Evolutionary conservation across 1,284 basidiomycete genomes (phyloP).

Genomic region (Hemileia vastatrix): DNA sequence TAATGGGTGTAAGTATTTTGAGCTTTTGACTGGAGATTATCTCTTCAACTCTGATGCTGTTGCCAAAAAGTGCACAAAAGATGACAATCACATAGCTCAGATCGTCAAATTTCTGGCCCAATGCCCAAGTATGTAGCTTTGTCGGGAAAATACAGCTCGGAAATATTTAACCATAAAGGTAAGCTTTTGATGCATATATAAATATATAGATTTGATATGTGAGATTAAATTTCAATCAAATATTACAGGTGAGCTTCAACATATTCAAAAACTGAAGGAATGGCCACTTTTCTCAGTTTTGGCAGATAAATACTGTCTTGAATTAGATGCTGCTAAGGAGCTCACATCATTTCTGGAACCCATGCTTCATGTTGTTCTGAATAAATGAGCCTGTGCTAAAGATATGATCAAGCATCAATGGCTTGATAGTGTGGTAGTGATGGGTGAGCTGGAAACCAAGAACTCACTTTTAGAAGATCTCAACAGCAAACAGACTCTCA

Average conservation of each 20-base stretch:
- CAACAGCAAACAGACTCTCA: too few relatives aligned
- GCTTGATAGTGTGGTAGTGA: conserved; percentile 52
- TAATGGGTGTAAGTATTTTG: conserved; percentile 68
- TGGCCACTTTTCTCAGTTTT: conserved; percentile 86
- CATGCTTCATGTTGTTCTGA: conserved; percentile 82
- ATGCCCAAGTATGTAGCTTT: conserved; percentile 72
- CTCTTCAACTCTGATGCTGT: conserved; percentile 80
- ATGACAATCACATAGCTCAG: conserved; percentile 98
- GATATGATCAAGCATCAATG: conserved; percentile 80
- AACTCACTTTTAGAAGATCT: too few relatives aligned
- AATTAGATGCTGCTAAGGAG: conserved; percentile 66
- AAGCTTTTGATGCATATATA: too few relatives aligned
- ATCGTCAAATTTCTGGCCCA: conserved; percentile 94
- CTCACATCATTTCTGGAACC: conserved; percentile 76
- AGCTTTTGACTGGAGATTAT: conserved; percentile 74
- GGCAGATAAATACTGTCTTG: conserved; percentile 83
- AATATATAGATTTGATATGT: too few relatives aligned
- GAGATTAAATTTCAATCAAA: too few relatives aligned
- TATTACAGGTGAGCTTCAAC: conserved; percentile 77
- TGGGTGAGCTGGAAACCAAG: conserved; percentile 12
- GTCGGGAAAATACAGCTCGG: conserved; percentile 83
- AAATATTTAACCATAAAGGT: conserved; percentile 96
- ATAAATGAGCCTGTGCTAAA: conserved; percentile 66
- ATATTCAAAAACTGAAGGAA: conserved; percentile 83
- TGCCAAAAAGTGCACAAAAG: conserved; percentile 72